A percentile compares a stretch with the other conserved stretches of the same genome.
Conservation (phyloP, 2,329 filamentous ascomycete genomes). For the Reticulascus tulasneorum region DNA sequence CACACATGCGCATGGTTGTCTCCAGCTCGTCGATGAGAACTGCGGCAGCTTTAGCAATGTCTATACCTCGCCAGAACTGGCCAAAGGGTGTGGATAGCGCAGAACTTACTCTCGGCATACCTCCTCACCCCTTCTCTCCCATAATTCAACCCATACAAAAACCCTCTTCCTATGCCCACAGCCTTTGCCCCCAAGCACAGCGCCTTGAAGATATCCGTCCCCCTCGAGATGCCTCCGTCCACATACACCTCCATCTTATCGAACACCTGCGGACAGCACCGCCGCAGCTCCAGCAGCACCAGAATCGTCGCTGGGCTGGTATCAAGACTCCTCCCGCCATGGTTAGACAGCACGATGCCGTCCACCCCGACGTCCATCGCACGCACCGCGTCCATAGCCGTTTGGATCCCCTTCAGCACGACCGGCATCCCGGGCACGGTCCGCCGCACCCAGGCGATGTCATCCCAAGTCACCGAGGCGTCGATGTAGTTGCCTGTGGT, state of each 20-base stretch:
- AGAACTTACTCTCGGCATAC: too few relatives aligned
- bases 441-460: slow-evolving; percentile 58
- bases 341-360: slow-evolving; percentile 66
- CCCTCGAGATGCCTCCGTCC: slow-evolving; percentile 61
- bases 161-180: slow-evolving; percentile 66
- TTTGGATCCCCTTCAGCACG: slow-evolving; percentile 67
- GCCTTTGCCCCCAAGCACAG: slow-evolving; percentile 60
- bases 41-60: too few relatives aligned
- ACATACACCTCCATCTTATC: slow-evolving; percentile 48
- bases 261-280: slow-evolving; percentile 28
- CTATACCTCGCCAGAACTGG: too few relatives aligned
- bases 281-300: slow-evolving; percentile 40
- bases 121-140: slow-evolving; percentile 44
- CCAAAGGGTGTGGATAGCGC: too few relatives aligned
- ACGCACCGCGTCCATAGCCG: slow-evolving; percentile 55
- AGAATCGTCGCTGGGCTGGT: slow-evolving; percentile 26
- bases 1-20: too few relatives aligned
- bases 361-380: slow-evolving; percentile 58
- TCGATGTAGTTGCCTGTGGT: slow-evolving; percentile 53
- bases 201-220: slow-evolving; percentile 65
- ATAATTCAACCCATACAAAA: slow-evolving; percentile 51
- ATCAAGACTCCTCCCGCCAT: slow-evolving; percentile 58
- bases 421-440: slow-evolving; percentile 48
- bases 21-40: too few relatives aligned
- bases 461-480: slow-evolving; percentile 55